Conservation (phyloP, 2,329 filamentous ascomycete genomes). For the Fusarium veterinarium region DNA sequence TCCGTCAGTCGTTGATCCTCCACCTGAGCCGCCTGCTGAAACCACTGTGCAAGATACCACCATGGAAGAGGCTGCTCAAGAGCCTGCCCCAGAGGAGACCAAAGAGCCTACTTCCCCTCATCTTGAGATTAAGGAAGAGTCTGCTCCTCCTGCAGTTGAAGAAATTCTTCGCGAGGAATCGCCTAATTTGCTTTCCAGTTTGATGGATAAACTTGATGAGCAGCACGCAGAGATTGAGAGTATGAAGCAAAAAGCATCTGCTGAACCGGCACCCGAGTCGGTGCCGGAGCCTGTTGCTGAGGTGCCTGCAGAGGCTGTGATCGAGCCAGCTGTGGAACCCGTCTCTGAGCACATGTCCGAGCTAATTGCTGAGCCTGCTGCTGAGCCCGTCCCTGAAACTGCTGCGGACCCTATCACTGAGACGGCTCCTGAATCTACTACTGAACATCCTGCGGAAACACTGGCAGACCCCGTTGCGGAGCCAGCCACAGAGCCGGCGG, state of each 20-base stretch:
- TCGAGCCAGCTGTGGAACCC: background rate
- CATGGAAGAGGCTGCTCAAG: background rate
- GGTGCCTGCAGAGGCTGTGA: background rate
- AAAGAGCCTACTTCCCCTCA: slow-evolving; percentile 37
- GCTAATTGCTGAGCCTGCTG: background rate
- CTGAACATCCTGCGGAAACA: slow-evolving; percentile 1
- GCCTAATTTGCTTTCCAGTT: slow-evolving; percentile 58
- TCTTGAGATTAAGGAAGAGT: slow-evolving; percentile 31
- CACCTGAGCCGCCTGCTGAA: slow-evolving; percentile 28
- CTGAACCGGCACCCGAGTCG: background rate
- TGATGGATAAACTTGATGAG: slow-evolving; percentile 59
- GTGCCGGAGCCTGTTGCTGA: slow-evolving; percentile 2
- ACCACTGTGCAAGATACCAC: slow-evolving; percentile 22
- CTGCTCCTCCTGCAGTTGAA: slow-evolving; percentile 50
- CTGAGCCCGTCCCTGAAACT: background rate
- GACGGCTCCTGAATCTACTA: background rate
- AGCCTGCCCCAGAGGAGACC: slow-evolving; percentile 27
- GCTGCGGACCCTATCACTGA: background rate
- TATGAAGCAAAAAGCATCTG: background rate
- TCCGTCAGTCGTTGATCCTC: slow-evolving; percentile 29
- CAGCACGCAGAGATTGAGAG: slow-evolving; percentile 43
- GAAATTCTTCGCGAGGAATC: slow-evolving; percentile 2
- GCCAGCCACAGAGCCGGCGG: background rate
- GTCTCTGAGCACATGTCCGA: background rate
- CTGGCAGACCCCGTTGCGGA: background rate